Evolutionary conservation across 371 early-diverging fungal genomes (phyloP), one percentile per base, ranked within the genome.

Genomic region (Parasitella parasitica): DNA sequence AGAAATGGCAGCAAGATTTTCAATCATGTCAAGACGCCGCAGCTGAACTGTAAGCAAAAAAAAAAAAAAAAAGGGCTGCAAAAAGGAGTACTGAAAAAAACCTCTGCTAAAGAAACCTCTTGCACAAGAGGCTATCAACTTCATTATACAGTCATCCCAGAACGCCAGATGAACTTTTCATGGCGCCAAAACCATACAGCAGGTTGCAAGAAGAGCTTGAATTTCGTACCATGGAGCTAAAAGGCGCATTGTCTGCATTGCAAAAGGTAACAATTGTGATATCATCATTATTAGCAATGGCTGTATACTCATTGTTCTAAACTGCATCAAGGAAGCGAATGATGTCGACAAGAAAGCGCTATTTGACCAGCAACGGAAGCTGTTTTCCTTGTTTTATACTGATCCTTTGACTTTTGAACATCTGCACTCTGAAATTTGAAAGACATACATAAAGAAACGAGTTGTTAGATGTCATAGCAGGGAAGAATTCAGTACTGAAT

Each of bases 321-420:
- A n/a, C n/a, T n/a, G n/a, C n/a, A n/a, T n/a, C 8, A 15, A 63
- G 63, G 36, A 43, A 22, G 36, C 41, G 4, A 41, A 54, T 20
- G 54, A 64, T 37, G 16, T 38, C 4, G 38, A 68, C 15, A 30
- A 49, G 5, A 37, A 46, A n/a, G 0, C 20, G 2, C 3, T 28
- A 5, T 69, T 69, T 61, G 34, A 65, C 20, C 26, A 57, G 15
- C 46, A 55, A 20, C 58, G 49, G 18, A 51, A 61, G 16, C 37
- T 71, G 3, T 67, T 71, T 18, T 54, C 67, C 0, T 15, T 48
- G 26, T 71, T 67, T 22, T 71, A 52, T 32, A 67, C 71, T 5
- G 68, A 71, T 39, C 64, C 71, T 26, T 27, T 49, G 13, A 27
- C 27, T 6, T 49, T 49, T 28, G 49, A 49, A 15, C 22, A 26